Evolutionary conservation across 371 early-diverging fungal species (phyloP).

Genomic region (Mucor ambiguus): DNA sequence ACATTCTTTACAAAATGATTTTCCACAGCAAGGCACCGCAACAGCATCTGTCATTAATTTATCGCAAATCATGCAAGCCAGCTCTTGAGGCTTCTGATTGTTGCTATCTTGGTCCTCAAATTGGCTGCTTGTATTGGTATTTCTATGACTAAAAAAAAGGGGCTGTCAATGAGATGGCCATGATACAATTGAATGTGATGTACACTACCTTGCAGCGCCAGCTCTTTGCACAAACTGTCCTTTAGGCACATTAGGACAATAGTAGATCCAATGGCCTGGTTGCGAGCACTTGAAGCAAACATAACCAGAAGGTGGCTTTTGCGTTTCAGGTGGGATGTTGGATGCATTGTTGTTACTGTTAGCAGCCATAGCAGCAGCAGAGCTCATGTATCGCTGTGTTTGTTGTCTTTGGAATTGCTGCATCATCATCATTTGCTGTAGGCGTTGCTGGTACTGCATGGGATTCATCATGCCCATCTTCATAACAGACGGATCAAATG

Average conservation of each 20-base stretch:
- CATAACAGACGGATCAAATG: conserved; percentile 37
- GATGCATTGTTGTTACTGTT: conserved; percentile 6
- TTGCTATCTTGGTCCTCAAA: neutral
- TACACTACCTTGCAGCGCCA: neutral
- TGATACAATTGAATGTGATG: neutral
- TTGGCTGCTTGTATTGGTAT: neutral
- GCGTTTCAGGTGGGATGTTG: conserved; percentile 49
- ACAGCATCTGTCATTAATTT: conserved; percentile 82
- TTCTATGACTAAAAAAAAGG: neutral
- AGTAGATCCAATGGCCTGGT: conserved; percentile 60
- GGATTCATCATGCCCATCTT: conserved; percentile 47
- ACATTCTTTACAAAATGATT: conserved; percentile 88
- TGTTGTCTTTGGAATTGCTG: conserved; percentile 45
- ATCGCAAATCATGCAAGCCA: conserved; percentile 78
- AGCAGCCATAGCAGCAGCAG: conserved; percentile 17
- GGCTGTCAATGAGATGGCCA: neutral
- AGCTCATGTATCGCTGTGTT: conserved; percentile 26
- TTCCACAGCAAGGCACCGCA: conserved; percentile 82
- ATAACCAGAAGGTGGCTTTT: conserved; percentile 52
- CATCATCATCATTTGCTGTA: conserved; percentile 43
- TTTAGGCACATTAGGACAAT: conserved; percentile 56
- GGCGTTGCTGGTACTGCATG: conserved; percentile 28
- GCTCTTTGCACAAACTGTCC: conserved; percentile 48
- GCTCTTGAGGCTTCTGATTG: conserved; percentile 49
- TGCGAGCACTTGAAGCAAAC: conserved; percentile 55